Evolutionary conservation across 139 green algal species (phyloP), one percentile per base, ranked within the genome.

Genomic region (Desmodesmus armatus): DNA sequence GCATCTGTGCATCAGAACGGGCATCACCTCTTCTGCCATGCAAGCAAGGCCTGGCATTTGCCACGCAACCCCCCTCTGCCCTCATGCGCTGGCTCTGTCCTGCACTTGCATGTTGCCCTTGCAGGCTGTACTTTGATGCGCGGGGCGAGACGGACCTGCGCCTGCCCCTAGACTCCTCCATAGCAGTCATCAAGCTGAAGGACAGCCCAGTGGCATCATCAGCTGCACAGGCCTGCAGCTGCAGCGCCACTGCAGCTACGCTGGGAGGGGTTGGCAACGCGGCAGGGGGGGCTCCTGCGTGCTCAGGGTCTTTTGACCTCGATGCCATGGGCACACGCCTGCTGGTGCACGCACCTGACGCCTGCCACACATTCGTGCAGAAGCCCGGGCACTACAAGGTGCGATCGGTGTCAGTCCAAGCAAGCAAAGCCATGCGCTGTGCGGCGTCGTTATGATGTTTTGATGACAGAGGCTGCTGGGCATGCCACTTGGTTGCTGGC

Each of bases 121-220:
- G 27, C 73, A 80, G 73, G 49, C 21, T 80, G 19, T 69, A 33
- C 17, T 67, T 80, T 80, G 73, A 80, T 27, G 73, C 73, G 25
- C 47, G 73, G 2, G 73, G 73, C 1, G 73, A 80, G 19, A 2
- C 49, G 2, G 73, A 80, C 33, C 35, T 80, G 33, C 47, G 73
- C 4, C 35, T 13, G 0, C 73, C 73, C 49, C 19, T 49, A 0
- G 37, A 29, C 11, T 80, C 73, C 19, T 69, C 49, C 19, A 11
- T 80, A 19, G 73, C 73, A 23, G 33, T 80, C 35, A 33, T 80
- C 3, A 41, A 39, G 35, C 73, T 80, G 4, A 47, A 49, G 19
- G 13, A 33, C 9, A 44, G 13, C 47, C 47, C 47, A 55, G 35
- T 19, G 9, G 23, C 19, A 72, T 5, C 15, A 35, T 15, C 67